Conservation (phyloP, 2,329 filamentous ascomycete genomes). For the Monosporascus sp. region DNA sequence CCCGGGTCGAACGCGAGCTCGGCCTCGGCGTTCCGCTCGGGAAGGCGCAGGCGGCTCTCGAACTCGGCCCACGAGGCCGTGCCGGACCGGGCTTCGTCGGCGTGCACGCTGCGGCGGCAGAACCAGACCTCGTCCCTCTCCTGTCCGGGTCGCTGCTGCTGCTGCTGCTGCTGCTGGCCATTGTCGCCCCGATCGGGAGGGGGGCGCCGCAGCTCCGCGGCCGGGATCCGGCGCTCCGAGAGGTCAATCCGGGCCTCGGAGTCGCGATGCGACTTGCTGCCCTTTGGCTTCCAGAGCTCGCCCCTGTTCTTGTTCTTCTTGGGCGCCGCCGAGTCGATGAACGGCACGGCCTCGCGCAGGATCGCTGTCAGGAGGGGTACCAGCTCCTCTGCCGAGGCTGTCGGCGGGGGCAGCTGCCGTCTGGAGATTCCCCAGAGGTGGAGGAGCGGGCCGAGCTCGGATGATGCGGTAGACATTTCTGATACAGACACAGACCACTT, state of each 20-base stretch:
- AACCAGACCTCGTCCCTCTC: constrained; percentile 54
- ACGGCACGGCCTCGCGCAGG: constrained; percentile 53
- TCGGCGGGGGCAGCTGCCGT: constrained; percentile 40
- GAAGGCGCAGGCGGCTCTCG: constrained; percentile 49
- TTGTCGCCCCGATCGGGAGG: too few relatives aligned
- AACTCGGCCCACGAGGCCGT: constrained; percentile 64
- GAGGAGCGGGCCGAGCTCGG: constrained; percentile 41
- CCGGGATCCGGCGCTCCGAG: constrained; percentile 38
- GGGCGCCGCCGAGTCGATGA: constrained; percentile 51
- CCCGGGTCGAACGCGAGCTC: constrained; percentile 56
- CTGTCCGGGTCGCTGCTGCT: constrained; percentile 6
- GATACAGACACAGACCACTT: background rate
- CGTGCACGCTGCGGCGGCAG: constrained; percentile 58
- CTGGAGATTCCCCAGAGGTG: constrained; percentile 48
- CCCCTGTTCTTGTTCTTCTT: constrained; percentile 33
- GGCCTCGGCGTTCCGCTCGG: constrained; percentile 43
- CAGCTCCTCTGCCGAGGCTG: constrained; percentile 38
- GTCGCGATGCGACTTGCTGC: constrained; percentile 42
- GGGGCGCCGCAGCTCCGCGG: background rate
- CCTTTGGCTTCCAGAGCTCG: constrained; percentile 44
- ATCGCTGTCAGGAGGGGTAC: constrained; percentile 46
- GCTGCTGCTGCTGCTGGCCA: constrained; percentile 3
- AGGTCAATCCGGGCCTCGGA: constrained; percentile 48
- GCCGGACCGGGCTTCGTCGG: constrained; percentile 41
- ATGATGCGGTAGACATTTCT: constrained; percentile 11